phyloP scores from a whole-genome alignment of 352 stramenopile genomes.

The Globisporangium echinulatum region DNA sequence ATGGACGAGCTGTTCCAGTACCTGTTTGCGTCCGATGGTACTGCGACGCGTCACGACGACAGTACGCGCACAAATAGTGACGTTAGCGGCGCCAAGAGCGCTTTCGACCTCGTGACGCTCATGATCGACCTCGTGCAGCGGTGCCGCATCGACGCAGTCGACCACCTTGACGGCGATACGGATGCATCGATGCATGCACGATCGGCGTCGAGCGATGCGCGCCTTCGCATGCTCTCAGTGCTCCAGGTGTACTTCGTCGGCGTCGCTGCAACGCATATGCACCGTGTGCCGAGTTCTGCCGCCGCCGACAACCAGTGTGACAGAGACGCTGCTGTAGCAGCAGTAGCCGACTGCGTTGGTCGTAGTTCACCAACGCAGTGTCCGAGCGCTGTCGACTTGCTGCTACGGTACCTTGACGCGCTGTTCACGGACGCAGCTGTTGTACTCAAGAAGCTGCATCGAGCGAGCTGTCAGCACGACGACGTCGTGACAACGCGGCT shows the following conservation, averaged over 20 bases:
- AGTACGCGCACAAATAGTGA: no score
- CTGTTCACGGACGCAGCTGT: constrained; percentile 25
- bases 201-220: constrained; percentile 2
- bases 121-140: constrained; percentile 9
- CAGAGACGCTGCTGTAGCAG: neutral
- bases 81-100: neutral
- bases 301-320: neutral
- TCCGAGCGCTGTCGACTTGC: constrained; percentile 17
- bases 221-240: constrained; percentile 24
- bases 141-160: constrained; percentile 8
- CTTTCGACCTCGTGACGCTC: constrained; percentile 3
- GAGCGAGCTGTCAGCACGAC: constrained; percentile 44
- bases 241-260: constrained; percentile 41
- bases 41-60: neutral
- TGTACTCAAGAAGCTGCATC: constrained; percentile 46
- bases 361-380: neutral
- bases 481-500: constrained; percentile 40
- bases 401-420: constrained; percentile 33
- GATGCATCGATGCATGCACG: no score
- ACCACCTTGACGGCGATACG: constrained; percentile 1
- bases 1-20: constrained; percentile 18
- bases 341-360: neutral
- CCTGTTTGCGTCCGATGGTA: neutral
- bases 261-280: constrained; percentile 10
- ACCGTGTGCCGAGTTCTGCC: neutral